These are phyloP conservation scores for Penicillium parvum DNA, from an alignment of 495 filamentous ascomycete genomes.

Conservation along the genomic window DNA sequence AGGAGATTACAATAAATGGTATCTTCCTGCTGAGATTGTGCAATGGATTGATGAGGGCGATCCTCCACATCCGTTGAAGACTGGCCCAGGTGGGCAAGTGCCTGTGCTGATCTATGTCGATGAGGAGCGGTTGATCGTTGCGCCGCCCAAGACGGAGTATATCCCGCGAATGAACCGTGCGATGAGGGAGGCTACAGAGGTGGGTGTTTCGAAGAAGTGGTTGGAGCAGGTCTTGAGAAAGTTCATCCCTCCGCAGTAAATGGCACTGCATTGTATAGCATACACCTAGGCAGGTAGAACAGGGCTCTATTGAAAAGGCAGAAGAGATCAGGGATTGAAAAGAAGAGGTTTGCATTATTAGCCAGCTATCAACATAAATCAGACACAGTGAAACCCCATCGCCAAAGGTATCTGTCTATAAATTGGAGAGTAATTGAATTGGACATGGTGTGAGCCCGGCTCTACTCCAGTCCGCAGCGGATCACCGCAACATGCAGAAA, in stretches of 20 bases:
- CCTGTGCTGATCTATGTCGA: conserved; percentile 57
- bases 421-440: background rate
- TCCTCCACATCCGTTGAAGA: conserved; percentile 6
- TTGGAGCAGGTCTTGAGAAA: conserved; percentile 53
- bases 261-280: background rate
- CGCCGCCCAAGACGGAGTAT: conserved; percentile 56
- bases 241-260: conserved; percentile 43
- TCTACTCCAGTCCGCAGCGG: conserved; percentile 9
- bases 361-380: background rate
- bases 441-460: conserved; percentile 11
- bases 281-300: no score
- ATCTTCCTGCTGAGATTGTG: conserved; percentile 28
- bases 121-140: conserved; percentile 34
- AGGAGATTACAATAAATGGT: conserved; percentile 41
- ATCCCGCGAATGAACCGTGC: conserved; percentile 64
- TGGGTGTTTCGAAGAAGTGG: conserved; percentile 55
- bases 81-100: conserved; percentile 11
- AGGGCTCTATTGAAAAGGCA: no score
- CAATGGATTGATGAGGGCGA: conserved; percentile 30
- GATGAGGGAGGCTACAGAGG: conserved; percentile 53
- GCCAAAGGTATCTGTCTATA: conserved; percentile 18
- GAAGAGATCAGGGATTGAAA: background rate
- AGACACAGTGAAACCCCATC: conserved; percentile 2
- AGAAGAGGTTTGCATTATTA: background rate
- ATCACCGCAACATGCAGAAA: background rate